A percentile compares a stretch with the other conserved stretches of the same genome.
phyloP scores from a whole-genome alignment of 2,329 filamentous ascomycete genomes.

The Fusarium miscanthi region DNA sequence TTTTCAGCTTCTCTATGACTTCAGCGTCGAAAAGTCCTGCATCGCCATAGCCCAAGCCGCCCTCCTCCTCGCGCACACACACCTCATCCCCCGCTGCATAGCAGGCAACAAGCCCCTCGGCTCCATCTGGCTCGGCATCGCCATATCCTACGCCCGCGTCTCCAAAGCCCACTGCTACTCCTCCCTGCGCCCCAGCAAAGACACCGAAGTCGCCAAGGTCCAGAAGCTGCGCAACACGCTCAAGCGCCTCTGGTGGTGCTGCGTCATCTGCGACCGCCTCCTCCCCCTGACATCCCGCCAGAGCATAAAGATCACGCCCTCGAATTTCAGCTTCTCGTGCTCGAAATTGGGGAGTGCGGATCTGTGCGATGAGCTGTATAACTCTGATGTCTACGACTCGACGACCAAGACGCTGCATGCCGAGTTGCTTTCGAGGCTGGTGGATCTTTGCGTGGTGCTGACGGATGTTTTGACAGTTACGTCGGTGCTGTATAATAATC shows the following conservation, averaged over 20 bases:
- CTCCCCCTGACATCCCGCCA: constrained; percentile 39
- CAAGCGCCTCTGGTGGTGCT: constrained; percentile 44
- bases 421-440: constrained; percentile 35
- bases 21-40: constrained; percentile 40
- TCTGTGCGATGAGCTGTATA: constrained; percentile 35
- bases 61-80: constrained; percentile 39
- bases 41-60: constrained; percentile 42
- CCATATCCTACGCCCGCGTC: constrained; percentile 42
- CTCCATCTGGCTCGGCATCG: constrained; percentile 43
- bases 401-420: constrained; percentile 35
- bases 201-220: constrained; percentile 9
- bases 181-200: constrained; percentile 14
- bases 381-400: constrained; percentile 40
- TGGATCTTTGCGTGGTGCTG: constrained; percentile 40
- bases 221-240: constrained; percentile 38
- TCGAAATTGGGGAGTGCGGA: constrained; percentile 32
- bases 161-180: constrained; percentile 41
- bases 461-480: constrained; percentile 40
- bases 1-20: constrained; percentile 41
- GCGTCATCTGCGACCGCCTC: constrained; percentile 40
- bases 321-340: constrained; percentile 41
- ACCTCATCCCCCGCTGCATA: constrained; percentile 41
- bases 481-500: constrained; percentile 39
- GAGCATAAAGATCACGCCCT: constrained; percentile 40
- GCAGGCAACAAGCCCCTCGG: constrained; percentile 42